A percentile compares a stretch with the other conserved stretches of the same genome.
phyloP scores from a whole-genome alignment of 2,329 filamentous ascomycete species.

The Fusarium abutilonis region DNA sequence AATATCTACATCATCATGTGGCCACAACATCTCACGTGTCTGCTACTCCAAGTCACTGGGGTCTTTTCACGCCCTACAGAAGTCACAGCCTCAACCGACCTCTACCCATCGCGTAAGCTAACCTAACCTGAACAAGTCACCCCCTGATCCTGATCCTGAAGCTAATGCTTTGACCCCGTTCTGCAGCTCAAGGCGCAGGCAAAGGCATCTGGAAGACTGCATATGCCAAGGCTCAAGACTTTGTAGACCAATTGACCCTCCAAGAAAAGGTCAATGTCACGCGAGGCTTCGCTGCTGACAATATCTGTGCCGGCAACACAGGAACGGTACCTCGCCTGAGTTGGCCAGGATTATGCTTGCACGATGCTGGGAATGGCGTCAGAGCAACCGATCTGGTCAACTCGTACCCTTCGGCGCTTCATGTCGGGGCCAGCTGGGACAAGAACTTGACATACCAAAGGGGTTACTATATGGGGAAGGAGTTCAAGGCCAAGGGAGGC shows the following conservation, averaged over 20 bases:
- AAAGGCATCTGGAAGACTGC: slow-evolving; percentile 63
- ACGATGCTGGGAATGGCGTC: slow-evolving; percentile 61
- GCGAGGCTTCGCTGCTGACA: slow-evolving; percentile 63
- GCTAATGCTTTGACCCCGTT: slow-evolving; percentile 8
- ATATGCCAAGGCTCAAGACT: slow-evolving; percentile 64
- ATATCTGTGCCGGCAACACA: slow-evolving; percentile 59
- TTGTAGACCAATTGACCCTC: slow-evolving; percentile 71
- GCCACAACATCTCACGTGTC: slow-evolving; percentile 3
- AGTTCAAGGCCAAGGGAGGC: slow-evolving; percentile 66
- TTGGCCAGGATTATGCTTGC: slow-evolving; percentile 60
- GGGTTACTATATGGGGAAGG: slow-evolving; percentile 63
- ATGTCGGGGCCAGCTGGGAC: slow-evolving; percentile 64
- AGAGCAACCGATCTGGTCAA: slow-evolving; percentile 60
- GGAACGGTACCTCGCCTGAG: slow-evolving; percentile 57
- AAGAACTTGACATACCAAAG: slow-evolving; percentile 61
- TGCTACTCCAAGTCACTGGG: slow-evolving; percentile 14
- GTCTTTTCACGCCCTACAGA: slow-evolving; percentile 8
- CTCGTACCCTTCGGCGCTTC: slow-evolving; percentile 59
- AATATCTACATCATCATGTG: slow-evolving; percentile 6
- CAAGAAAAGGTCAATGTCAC: slow-evolving; percentile 70
- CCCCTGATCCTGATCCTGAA: slow-evolving; percentile 7
- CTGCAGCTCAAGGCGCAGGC: slow-evolving; percentile 23
- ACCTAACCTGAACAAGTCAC: background rate
- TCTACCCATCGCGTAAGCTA: slow-evolving; percentile 33
- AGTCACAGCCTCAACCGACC: background rate